Base-by-base conservation (phyloP, 176 grass and related monocot genomes). In the Oryza coarctata region DNA sequence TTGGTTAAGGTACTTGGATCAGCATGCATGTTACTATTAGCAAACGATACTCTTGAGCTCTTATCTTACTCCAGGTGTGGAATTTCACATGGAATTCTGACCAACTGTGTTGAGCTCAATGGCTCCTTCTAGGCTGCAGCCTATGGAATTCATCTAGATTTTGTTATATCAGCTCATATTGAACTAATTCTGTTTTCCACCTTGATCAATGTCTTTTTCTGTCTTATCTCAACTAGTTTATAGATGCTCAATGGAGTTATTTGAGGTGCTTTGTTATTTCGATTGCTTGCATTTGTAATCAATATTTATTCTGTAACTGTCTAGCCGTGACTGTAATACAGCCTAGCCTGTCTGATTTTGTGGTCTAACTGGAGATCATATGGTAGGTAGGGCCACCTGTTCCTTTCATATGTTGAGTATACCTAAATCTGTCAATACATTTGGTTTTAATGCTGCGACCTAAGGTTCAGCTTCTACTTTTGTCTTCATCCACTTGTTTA, bases 21-120 rank as follows among this genome's bases (percentile, higher is more conserved):
- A 86, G 77, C 86, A 88, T 60, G 92, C 95, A 69, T 80, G 49
- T 28, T 93, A 85, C 79, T 98, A 93, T 91, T 79, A 92, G 33
- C 95, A 98, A 81, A 98, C 95, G 70, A 98, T 98, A 76, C 80
- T 98, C 23, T 65, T 98, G 58, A 81, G 90, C 84, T 98, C 90
- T 18, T 86, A 93, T 86, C 84, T 82, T 82, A 98, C 88, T 71
- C 95, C 95, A 94, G 95, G 95, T 98, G 88, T 26, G 75, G 20
- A 60, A 35, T 72, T 76, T 82, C 43, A 55, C 58, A 39, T 72
- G 35, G 41, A 82, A 64, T 40, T 26, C 17, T 26, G 28, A 63
- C n/a, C 1, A 3, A 45, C 11, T 76, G 47, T 67, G 10, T 4
- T 61, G 65, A 71, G 45, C 31, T 40, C 32, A 18, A 68, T 68